These are phyloP conservation scores for Rugonectria rugulosa DNA, from an alignment of 2,329 filamentous ascomycete genomes.

Conservation along the genomic window DNA sequence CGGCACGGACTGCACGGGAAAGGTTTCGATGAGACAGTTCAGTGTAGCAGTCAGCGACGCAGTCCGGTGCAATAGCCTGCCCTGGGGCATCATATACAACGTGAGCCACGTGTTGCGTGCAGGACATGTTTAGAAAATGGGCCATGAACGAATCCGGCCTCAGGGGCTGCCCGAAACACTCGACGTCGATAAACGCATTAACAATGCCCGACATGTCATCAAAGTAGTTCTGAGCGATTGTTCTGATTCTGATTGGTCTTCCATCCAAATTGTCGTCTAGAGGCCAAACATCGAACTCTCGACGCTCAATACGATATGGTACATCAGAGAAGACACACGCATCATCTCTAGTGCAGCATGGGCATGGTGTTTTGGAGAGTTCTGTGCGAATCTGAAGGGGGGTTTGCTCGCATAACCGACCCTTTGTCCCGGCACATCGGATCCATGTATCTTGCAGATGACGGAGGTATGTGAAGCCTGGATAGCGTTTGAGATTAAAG, in stretches of 20 bases:
- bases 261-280: too few species aligned
- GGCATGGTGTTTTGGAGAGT: constrained; percentile 22
- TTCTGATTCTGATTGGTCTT: too few species aligned
- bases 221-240: neutral
- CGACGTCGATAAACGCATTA: neutral
- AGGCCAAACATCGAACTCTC: neutral
- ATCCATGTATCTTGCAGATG: constrained; percentile 22
- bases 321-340: constrained; percentile 2
- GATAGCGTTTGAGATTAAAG: too few species aligned
- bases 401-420: neutral
- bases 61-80: too few species aligned
- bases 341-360: constrained; percentile 23
- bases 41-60: too few species aligned
- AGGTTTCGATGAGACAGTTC: too few species aligned
- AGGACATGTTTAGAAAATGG: too few species aligned
- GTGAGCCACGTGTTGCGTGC: too few species aligned
- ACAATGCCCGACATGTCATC: neutral
- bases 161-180: too few species aligned
- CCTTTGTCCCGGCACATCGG: constrained; percentile 21
- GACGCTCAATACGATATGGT: neutral
- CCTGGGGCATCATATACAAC: too few species aligned
- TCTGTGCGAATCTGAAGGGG: constrained; percentile 20
- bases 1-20: too few species aligned
- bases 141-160: too few species aligned
- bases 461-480: constrained; percentile 8